Conservation (phyloP, 768 basidiomycete species). For the Tylopilus sp. region DNA sequence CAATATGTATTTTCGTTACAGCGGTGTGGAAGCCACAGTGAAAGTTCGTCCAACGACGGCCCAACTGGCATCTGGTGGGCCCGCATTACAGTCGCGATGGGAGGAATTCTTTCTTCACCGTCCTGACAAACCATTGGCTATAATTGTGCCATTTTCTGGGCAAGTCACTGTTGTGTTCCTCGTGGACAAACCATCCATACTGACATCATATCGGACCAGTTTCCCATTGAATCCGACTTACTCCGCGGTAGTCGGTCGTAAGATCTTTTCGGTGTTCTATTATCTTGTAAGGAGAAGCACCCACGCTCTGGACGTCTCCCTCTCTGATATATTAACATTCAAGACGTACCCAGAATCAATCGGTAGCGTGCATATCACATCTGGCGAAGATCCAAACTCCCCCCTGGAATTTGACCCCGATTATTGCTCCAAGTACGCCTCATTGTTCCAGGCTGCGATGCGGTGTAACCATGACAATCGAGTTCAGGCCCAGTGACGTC, state of each 20-base stretch:
- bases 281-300: conserved; percentile 28
- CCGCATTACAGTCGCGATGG: conserved; percentile 50
- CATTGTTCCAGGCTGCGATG: background rate
- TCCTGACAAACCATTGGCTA: conserved; percentile 54
- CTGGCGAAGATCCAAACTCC: conserved; percentile 39
- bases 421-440: conserved; percentile 41
- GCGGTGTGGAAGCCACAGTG: conserved; percentile 50
- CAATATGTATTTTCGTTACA: conserved; percentile 26
- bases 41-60: conserved; percentile 49
- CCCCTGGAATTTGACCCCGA: conserved; percentile 44
- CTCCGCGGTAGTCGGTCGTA: conserved; percentile 17
- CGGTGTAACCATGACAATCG: background rate
- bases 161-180: conserved; percentile 18
- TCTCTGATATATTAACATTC: background rate
- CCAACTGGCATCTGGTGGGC: conserved; percentile 41
- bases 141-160: conserved; percentile 40
- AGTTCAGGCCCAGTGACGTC: conserved; percentile 14
- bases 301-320: background rate
- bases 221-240: conserved; percentile 17
- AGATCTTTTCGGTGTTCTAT: conserved; percentile 28
- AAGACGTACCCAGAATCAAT: conserved; percentile 44
- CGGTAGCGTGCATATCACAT: conserved; percentile 48
- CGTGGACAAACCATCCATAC: no score
- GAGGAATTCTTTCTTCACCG: conserved; percentile 44
- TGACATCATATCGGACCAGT: conserved; percentile 12